Evolutionary conservation across 352 stramenopile genomes (phyloP).

Genomic region (Pythium scleroteichum): DNA sequence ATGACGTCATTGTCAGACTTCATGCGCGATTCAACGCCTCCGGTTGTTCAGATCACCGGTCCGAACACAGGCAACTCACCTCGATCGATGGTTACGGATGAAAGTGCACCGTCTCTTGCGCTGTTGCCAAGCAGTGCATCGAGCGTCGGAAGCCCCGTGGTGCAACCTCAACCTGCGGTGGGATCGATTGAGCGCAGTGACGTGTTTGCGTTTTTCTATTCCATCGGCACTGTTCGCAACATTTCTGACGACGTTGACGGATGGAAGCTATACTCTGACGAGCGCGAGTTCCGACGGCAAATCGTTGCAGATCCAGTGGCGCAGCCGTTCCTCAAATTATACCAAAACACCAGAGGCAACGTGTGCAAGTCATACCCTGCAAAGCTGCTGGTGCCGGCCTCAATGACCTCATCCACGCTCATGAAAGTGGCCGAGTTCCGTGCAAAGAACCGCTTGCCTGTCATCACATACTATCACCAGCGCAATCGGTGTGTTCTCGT

Average conservation of each 20-base stretch:
- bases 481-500: conserved; percentile 78
- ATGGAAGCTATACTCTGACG: conserved; percentile 76
- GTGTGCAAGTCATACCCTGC: conserved; percentile 86
- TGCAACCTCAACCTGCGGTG: conserved; percentile 15
- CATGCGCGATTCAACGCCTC: conserved; percentile 1
- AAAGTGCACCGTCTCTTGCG: conserved; percentile 14
- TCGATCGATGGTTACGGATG: background rate
- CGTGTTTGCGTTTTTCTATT: conserved; percentile 73
- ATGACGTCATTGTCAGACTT: conserved; percentile 10
- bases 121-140: conserved; percentile 29
- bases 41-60: background rate
- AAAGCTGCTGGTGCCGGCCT: conserved; percentile 73
- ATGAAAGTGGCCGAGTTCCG: conserved; percentile 80
- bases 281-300: conserved; percentile 78
- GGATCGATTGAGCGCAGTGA: conserved; percentile 47
- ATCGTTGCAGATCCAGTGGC: conserved; percentile 58
- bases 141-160: conserved; percentile 11
- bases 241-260: conserved; percentile 54
- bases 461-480: conserved; percentile 85
- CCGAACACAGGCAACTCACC: background rate
- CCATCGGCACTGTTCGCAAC: conserved; percentile 26
- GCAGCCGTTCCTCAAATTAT: conserved; percentile 79
- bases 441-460: conserved; percentile 82
- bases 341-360: conserved; percentile 76
- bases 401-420: conserved; percentile 66